Base-by-base conservation (phyloP, 441 rosid genomes). In the Pelargonium myrrhifolium region DNA sequence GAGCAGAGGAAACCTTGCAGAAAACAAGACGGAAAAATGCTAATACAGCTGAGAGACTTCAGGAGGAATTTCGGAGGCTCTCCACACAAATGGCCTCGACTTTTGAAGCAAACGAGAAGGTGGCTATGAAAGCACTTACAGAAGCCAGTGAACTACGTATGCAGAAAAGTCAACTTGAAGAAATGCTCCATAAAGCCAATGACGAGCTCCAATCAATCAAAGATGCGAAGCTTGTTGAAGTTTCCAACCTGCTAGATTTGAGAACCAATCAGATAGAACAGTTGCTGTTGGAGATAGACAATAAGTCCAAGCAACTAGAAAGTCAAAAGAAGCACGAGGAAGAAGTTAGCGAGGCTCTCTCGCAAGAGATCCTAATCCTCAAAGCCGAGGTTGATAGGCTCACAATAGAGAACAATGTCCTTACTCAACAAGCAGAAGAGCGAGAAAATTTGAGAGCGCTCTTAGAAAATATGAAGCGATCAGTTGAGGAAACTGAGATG, bases 1-100 rank as follows among this genome's bases (percentile, higher is more conserved):
- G 39, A 74, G 92, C 96, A 0, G 97, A 90, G 81, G 93, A 86
- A 80, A 85, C 88, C 39, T 71, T 92, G 86, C 72, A 83, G 60
- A 80, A 70, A 74, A 80, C 86, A 45, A 87, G 83, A 80, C 80
- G 74, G 87, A 90, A 84, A 72, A 87, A 88, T 73, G 87, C 82
- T 22, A 74, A 75, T 72, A 77, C 88, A 31, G 98, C 93, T 9
- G 88, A 81, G 75, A 85, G 83, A 74, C 82, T 92, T 65, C 98
- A 90, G 55, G 90, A 85, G 65, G 92, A 92, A 66, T 85, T 90
- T 68, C 84, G 71, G 75, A 84, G 85, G 75, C 80, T 92, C 3
- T 86, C 93, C 17, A 65, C 73, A 73, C 92, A 87, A 77, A 84
- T 92, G 96, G 83, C 84, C 47, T 83, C 87, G 12, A 81, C 86